Evolutionary conservation across 2,329 filamentous ascomycete species (phyloP), one percentile per base, ranked within the genome.

Genomic region (Kalmusia sp.): DNA sequence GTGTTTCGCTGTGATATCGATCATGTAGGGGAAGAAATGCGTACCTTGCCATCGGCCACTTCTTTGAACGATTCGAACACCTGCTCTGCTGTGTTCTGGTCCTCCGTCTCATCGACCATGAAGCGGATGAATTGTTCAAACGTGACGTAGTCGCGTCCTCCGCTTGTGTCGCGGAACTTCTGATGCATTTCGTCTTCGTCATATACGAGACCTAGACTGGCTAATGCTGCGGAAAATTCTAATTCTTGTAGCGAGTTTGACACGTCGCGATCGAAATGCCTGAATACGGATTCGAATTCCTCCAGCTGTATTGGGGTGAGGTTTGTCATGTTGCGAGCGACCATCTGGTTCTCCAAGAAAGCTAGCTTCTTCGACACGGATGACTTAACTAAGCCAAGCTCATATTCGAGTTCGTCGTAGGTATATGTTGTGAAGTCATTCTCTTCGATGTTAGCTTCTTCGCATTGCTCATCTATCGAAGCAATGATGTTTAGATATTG

Each of bases 371-470:
- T 99, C 60, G 92, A 89, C 24, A 98, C 93, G 9, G 91, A 95
- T 25, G 90, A 89, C 72, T 92, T 93, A 52, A 98, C 95, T 25
- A 99, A 83, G 14, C 91, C 88, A 53, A 98, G 83, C 77, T 99
- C 95, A 77, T 99, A 99, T 55, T 87, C 87, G 35, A 99, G 83
- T 76, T 99, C 95, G 71, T 99, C 95, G 73, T 98, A 95, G 8
- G 93, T 96, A 77, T 98, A 98, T 7, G 93, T 98, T n/a, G 95
- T 99, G 75, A 95, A 98, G 79, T 99, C 95, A 75, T 99, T 99
- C 70, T 99, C 95, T 76, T 99, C 95, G 59, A 99, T 97, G 73
- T 99, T 98, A 57, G 95, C 95, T 79, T 98, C 93, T 55, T 88
- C 85, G 72, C 95, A 99, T 76, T 96, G 92, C 59, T 87, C 86